A percentile compares a stretch with the other conserved stretches of the same genome.
phyloP scores from a whole-genome alignment of 495 filamentous ascomycete genomes.

The Sporormia fimetaria region DNA sequence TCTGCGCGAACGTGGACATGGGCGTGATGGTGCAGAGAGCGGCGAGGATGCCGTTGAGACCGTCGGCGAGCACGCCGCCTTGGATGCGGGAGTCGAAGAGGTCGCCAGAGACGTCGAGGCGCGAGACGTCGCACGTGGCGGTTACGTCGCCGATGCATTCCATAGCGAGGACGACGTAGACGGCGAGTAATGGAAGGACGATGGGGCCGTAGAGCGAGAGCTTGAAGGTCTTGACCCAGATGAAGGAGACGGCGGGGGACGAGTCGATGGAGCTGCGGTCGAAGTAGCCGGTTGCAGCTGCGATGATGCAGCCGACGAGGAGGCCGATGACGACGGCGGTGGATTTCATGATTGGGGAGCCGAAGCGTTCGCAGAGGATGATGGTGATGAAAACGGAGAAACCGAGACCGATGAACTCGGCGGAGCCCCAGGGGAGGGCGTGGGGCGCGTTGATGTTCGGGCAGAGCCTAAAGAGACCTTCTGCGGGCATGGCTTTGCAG shows the following conservation, averaged over 20 bases:
- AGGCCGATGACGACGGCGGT: constrained; percentile 73
- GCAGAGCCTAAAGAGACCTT: constrained; percentile 51
- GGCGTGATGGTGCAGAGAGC: constrained; percentile 76
- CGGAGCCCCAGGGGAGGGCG: constrained; percentile 74
- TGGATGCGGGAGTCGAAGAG: constrained; percentile 84
- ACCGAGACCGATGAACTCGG: constrained; percentile 80
- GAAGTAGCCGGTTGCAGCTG: constrained; percentile 76
- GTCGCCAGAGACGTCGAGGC: constrained; percentile 66
- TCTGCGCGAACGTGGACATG: constrained; percentile 73
- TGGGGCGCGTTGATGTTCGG: constrained; percentile 64
- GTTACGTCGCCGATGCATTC: constrained; percentile 79
- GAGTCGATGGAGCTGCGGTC: constrained; percentile 53
- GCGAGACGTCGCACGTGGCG: constrained; percentile 69
- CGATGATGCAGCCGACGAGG: constrained; percentile 78
- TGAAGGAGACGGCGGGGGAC: constrained; percentile 68
- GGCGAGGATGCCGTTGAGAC: constrained; percentile 70
- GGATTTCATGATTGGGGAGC: constrained; percentile 63
- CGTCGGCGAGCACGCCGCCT: constrained; percentile 76
- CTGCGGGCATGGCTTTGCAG: constrained; percentile 46
- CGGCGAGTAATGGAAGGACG: constrained; percentile 70
- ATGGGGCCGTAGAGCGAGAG: constrained; percentile 71
- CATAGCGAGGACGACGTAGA: constrained; percentile 81
- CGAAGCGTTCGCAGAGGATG: constrained; percentile 75
- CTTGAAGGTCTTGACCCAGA: constrained; percentile 85
- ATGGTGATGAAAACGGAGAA: constrained; percentile 88